phyloP scores from a whole-genome alignment of 768 basidiomycete species.

The Porpolomopsis calyptriformis region DNA sequence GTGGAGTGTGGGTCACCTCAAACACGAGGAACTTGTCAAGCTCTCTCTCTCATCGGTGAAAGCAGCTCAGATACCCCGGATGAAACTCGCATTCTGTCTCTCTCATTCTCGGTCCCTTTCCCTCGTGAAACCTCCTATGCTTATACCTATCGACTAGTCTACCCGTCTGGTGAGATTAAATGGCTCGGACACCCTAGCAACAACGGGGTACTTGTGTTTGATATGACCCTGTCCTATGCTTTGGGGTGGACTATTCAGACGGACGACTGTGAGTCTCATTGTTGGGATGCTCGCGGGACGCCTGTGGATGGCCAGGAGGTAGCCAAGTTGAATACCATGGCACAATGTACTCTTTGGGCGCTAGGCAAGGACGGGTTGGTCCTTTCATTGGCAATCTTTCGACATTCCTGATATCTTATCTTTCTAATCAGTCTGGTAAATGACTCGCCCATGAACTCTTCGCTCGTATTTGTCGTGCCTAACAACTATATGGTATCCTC shows the following conservation, averaged over 20 bases:
- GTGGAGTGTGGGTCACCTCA: slow-evolving; percentile 9
- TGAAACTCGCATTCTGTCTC: slow-evolving; percentile 7
- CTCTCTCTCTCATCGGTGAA: neutral
- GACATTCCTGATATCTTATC: slow-evolving; percentile 5
- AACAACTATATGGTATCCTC: slow-evolving; percentile 12
- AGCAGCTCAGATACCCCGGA: no score
- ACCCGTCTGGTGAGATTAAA: slow-evolving; percentile 30
- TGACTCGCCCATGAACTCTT: slow-evolving; percentile 10
- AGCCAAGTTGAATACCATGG: slow-evolving; percentile 6
- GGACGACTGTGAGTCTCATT: slow-evolving; percentile 3
- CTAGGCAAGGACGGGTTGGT: slow-evolving; percentile 16
- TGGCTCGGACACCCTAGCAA: slow-evolving; percentile 38
- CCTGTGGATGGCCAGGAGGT: slow-evolving; percentile 9
- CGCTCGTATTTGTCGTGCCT: slow-evolving; percentile 25
- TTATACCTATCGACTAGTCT: slow-evolving; percentile 41
- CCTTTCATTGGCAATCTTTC: neutral
- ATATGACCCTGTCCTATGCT: slow-evolving; percentile 9
- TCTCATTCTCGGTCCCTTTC: slow-evolving; percentile 4
- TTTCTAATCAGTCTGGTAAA: slow-evolving; percentile 9
- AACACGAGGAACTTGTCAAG: neutral
- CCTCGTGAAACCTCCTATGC: slow-evolving; percentile 18
- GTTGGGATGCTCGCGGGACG: slow-evolving; percentile 3
- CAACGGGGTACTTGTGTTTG: slow-evolving; percentile 33
- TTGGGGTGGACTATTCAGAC: slow-evolving; percentile 15
- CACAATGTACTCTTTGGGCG: slow-evolving; percentile 14